These are phyloP conservation scores for Wickerhamiella bombiphila DNA, from an alignment of 805 yeast genomes.

Conservation along the genomic window DNA sequence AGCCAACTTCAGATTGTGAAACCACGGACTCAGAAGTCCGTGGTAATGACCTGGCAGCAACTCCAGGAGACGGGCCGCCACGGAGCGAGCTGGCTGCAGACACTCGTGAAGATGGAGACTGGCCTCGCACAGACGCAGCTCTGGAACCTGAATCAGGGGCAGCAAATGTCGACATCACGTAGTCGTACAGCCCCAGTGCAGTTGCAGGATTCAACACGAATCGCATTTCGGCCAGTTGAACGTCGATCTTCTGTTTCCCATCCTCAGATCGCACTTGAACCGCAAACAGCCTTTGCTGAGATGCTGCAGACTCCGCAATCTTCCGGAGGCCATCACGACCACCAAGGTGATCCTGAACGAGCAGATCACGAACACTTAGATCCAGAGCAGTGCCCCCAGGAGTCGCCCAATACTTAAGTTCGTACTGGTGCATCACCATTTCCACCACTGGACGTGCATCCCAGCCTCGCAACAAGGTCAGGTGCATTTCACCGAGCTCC, in stretches of 20 bases:
- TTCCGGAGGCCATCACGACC: constrained; percentile 50
- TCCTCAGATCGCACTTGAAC: constrained; percentile 18
- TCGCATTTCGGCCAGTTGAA: constrained; percentile 65
- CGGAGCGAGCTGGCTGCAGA: too few relatives aligned
- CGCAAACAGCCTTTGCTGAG: constrained; percentile 17
- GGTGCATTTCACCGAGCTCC: constrained; percentile 44
- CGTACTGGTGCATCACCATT: constrained; percentile 50
- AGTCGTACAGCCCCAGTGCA: constrained; percentile 62
- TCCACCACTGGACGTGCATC: constrained; percentile 61
- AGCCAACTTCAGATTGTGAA: too few relatives aligned
- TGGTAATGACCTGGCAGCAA: too few relatives aligned
- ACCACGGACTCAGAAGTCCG: too few relatives aligned
- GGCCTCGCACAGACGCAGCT: constrained; percentile 19
- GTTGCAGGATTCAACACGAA: constrained; percentile 66
- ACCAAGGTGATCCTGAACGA: constrained; percentile 33
- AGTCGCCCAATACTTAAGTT: constrained; percentile 45
- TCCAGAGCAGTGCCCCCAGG: constrained; percentile 39
- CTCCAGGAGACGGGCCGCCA: too few relatives aligned
- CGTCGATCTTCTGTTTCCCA: constrained; percentile 56
- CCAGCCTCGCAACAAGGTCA: constrained; percentile 55
- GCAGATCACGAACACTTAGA: constrained; percentile 47
- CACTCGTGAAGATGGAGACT: not conserved
- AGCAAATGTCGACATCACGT: constrained; percentile 72
- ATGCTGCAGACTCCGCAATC: constrained; percentile 45
- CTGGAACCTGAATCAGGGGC: constrained; percentile 47